These are phyloP conservation scores for Allium cepa DNA, from an alignment of 106 monocot genomes.

Conservation along the genomic window DNA sequence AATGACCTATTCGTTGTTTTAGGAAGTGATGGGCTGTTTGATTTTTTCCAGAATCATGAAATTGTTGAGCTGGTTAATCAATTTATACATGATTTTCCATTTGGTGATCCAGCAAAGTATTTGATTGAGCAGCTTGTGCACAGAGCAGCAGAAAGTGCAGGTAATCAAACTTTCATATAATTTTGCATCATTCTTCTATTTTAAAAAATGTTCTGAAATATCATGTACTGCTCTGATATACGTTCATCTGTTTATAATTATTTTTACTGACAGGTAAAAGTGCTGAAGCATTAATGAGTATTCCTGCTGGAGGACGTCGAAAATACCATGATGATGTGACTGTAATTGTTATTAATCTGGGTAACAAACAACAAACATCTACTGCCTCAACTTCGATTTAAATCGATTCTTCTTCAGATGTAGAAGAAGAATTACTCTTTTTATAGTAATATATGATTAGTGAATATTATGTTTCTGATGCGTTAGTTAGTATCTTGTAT, in stretches of 20 bases:
- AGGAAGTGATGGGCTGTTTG: constrained; percentile 88
- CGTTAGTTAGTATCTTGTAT: too few species aligned
- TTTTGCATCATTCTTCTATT: background rate
- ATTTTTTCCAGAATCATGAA: constrained; percentile 68
- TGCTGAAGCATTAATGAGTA: constrained; percentile 64
- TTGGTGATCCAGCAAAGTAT: constrained; percentile 70
- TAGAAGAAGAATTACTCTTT: too few species aligned
- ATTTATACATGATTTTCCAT: constrained; percentile 51
- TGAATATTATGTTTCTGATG: too few species aligned
- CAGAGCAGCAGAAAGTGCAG: constrained; percentile 64
- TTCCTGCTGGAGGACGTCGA: constrained; percentile 74
- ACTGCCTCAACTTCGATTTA: constrained; percentile 53
- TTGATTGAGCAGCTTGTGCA: constrained; percentile 58
- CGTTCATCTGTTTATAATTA: background rate
- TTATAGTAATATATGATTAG: too few species aligned
- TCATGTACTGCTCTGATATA: background rate
- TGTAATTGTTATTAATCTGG: constrained; percentile 83
- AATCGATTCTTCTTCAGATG: background rate
- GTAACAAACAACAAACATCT: constrained; percentile 55
- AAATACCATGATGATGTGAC: constrained; percentile 96
- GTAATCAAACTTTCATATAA: constrained; percentile 15
- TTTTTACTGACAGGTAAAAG: constrained; percentile 35
- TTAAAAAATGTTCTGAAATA: background rate
- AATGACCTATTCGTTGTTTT: constrained; percentile 66
- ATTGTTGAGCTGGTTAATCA: constrained; percentile 53